Evolutionary conservation across 345 rosid species (phyloP), one percentile per base, ranked within the genome.

Genomic region (Isatis tinctoria): DNA sequence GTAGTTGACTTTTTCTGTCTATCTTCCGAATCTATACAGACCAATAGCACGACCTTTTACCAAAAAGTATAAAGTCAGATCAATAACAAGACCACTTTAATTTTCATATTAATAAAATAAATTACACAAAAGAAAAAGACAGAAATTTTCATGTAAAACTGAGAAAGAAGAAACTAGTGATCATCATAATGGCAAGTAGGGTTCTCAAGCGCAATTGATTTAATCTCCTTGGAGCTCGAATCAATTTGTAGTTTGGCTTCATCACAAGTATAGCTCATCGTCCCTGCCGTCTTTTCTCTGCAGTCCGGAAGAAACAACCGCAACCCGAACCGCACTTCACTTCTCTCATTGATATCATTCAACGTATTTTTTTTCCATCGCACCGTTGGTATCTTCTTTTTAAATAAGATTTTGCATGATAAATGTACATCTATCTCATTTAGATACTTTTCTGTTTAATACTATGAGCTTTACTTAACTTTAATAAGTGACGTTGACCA

Each of bases 1-100:
- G 59, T 70, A 47, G 74, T 60, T 70, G 47, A 44, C 67, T 20
- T 70, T 44, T 18, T 11, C 11, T 54, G 1, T 17, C 26, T 58
- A 39, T 33, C 63, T 58, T 58, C 33, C 41, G 41, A 57, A 58
- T 58, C 33, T 30, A 30, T n/a, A 33, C 27, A n/a, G n/a, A 58
- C 43, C 63, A 58, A 58, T 17, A 58, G 20, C 39, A 16, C 41
- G 33, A 33, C 41, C 41, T 3, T 57, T 32, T 32, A 32, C 40
- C 37, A 1, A 14, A 14, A n/a, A 53, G n/a, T n/a, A 53, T 2
- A 30, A 57, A 33, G 62, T 56, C 62, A 32, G 24, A 54, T 9
- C 60, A 54, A 28, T 54, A n/a, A 24, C 13, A 10, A 52, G 16
- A 28, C 11, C 10, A 54, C 11, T 54, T 54, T 54, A 53, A 26